Conservation (phyloP, 2,329 filamentous ascomycete species). For the Phialocephala sp. region DNA sequence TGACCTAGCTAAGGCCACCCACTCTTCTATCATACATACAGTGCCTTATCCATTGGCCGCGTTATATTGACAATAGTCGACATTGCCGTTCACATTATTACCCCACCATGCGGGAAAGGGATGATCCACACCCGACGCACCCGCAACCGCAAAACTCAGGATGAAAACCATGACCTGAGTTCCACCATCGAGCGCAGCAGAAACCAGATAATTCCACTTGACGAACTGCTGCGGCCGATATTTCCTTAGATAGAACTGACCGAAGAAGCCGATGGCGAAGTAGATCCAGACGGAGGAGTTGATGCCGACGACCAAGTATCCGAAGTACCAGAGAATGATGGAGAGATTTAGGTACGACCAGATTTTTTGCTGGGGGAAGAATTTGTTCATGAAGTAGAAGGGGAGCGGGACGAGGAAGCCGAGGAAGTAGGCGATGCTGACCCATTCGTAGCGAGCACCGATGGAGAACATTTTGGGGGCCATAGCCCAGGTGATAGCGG, state of each 20-base stretch:
- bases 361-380: slow-evolving; percentile 60
- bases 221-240: slow-evolving; percentile 74
- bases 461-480: slow-evolving; percentile 71
- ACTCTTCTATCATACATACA: background rate
- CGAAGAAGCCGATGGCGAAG: slow-evolving; percentile 68
- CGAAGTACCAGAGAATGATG: slow-evolving; percentile 68
- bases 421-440: slow-evolving; percentile 77
- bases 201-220: slow-evolving; percentile 78
- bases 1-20: background rate
- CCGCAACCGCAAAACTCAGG: slow-evolving; percentile 65
- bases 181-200: slow-evolving; percentile 72
- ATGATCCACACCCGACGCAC: slow-evolving; percentile 33
- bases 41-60: slow-evolving; percentile 20
- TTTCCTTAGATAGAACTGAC: slow-evolving; percentile 69
- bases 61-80: slow-evolving; percentile 30
- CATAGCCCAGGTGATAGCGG: slow-evolving; percentile 74
- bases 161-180: slow-evolving; percentile 71
- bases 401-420: slow-evolving; percentile 66
- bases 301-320: slow-evolving; percentile 69
- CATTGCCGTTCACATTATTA: slow-evolving; percentile 22
- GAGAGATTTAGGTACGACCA: slow-evolving; percentile 72
- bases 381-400: slow-evolving; percentile 59
- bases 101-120: slow-evolving; percentile 36
- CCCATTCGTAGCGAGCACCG: slow-evolving; percentile 63
- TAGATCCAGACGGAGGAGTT: slow-evolving; percentile 73